Base-by-base conservation (phyloP, 495 filamentous ascomycete genomes). In the Neurospora sp. region DNA sequence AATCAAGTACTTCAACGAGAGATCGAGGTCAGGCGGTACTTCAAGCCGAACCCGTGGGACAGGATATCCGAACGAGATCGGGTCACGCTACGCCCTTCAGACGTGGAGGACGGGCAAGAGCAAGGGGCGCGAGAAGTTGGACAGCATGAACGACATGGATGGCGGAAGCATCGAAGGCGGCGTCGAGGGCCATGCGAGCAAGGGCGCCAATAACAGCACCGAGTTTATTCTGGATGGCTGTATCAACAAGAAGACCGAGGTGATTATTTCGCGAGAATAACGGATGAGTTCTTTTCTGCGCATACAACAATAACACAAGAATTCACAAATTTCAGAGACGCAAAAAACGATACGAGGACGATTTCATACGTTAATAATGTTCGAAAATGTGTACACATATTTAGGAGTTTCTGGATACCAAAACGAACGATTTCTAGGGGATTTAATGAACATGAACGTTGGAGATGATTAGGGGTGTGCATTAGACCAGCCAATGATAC, bases 11-110 rank as follows among this genome's bases (percentile, higher is more conserved):
- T 82, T 83, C 69, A 73, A 70, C 65, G 76, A 78, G 20, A 79
- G 80, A n/a, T 72, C 75, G 12, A 70, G 68, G 40, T 8, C 40
- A 0, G 70, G 68, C 71, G 44, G 70, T 31, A 71, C 70, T 17
- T 41, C 42, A 8, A 75, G 73, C 31, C 78, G 75, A n/a, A 87
- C 77, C 40, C 27, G 38, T 27, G 69, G 68, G 2, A 38, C 65
- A 27, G 90, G 88, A 69, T 80, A 87, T 16, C 91, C 91, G 4
- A n/a, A 59, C 0, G 38, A 74, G 6, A 48, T 74, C 1, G 78
- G 77, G 3, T 70, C 71, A 7, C 71, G 71, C 14, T 76, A 77
- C 44, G 77, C 75, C 12, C 74, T 76, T 73, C 69, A 75, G 70
- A 74, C 73, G 37, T 78, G 75, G 78, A 75, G 70, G 42, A 48